These are phyloP conservation scores for Termitomyces eurrhizus DNA, from an alignment of 768 basidiomycete species.

Conservation along the genomic window DNA sequence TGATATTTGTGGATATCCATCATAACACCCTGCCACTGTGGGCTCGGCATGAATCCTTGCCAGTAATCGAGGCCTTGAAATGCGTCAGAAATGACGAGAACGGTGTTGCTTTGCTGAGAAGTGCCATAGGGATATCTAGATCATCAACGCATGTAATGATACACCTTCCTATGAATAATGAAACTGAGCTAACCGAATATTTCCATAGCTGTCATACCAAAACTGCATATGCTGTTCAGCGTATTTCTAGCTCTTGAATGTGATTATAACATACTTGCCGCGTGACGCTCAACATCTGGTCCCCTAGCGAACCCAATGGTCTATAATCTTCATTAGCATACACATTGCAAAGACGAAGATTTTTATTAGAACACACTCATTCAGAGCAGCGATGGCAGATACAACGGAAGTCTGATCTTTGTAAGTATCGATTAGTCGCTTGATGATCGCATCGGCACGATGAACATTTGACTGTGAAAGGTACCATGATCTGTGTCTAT, in stretches of 20 bases:
- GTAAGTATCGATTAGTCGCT: slow-evolving; percentile 57
- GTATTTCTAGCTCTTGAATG: not conserved
- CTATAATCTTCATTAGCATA: slow-evolving; percentile 28
- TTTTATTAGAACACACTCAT: slow-evolving; percentile 50
- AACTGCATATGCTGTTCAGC: slow-evolving; percentile 38
- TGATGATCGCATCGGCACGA: slow-evolving; percentile 65
- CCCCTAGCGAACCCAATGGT: slow-evolving; percentile 67
- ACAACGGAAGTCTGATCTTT: slow-evolving; percentile 50
- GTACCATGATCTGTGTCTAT: slow-evolving; percentile 54
- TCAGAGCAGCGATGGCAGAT: slow-evolving; percentile 68
- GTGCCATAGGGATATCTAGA: slow-evolving; percentile 32
- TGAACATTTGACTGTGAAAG: slow-evolving; percentile 58
- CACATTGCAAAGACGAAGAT: not conserved
- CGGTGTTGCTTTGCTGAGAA: slow-evolving; percentile 51
- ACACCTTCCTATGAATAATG: not conserved
- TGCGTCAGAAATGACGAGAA: slow-evolving; percentile 73
- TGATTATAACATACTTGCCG: slow-evolving; percentile 30
- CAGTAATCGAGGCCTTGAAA: slow-evolving; percentile 75
- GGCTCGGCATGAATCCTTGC: slow-evolving; percentile 55
- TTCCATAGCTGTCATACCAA: slow-evolving; percentile 72
- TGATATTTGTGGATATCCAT: slow-evolving; percentile 83
- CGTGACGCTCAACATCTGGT: slow-evolving; percentile 44
- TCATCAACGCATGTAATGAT: slow-evolving; percentile 3
- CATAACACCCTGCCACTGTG: slow-evolving; percentile 58
- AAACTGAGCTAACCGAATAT: slow-evolving; percentile 49